Percentiles rank a stretch among this genome's conserved stretches.
Conservation (phyloP, 495 filamentous ascomycete genomes). For the Pyrenula massariospora region DNA sequence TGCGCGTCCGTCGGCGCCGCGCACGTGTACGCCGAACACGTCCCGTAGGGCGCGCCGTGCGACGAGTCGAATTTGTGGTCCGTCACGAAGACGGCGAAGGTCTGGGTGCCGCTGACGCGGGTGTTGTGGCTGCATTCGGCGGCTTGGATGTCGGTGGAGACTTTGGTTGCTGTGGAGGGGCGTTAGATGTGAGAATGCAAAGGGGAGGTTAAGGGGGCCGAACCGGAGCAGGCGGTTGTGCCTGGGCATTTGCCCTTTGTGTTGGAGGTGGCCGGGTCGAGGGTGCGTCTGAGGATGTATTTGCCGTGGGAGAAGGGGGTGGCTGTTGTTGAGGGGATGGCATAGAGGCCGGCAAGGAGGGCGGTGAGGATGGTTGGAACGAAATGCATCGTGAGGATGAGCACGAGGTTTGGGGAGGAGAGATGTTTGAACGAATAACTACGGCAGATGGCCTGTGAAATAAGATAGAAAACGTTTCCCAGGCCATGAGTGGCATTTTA, state of each 20-base stretch:
- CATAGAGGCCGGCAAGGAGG: neutral
- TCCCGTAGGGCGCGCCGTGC: constrained; percentile 24
- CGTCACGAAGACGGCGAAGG: constrained; percentile 24
- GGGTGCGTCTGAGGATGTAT: constrained; percentile 2
- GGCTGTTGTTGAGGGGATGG: neutral
- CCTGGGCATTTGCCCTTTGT: constrained; percentile 19
- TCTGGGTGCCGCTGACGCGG: constrained; percentile 19
- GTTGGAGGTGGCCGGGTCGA: constrained; percentile 17
- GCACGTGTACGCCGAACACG: constrained; percentile 25
- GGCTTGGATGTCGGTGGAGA: constrained; percentile 24
- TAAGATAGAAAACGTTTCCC: neutral
- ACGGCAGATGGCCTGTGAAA: neutral
- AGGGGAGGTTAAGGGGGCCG: no score
- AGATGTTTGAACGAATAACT: neutral
- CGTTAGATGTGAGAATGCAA: neutral
- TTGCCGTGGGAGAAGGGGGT: neutral
- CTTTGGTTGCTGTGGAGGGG: constrained; percentile 15
- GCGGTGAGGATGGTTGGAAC: neutral
- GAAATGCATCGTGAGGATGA: neutral
- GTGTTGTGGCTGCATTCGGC: constrained; percentile 29
- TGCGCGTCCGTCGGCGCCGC: constrained; percentile 12
- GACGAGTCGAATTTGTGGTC: constrained; percentile 22
- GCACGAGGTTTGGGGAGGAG: neutral
- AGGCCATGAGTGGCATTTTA: constrained; percentile 1
- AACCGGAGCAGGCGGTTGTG: constrained; percentile 14